A percentile compares a stretch with the other conserved stretches of the same genome.
phyloP scores from a whole-genome alignment of 2,329 filamentous ascomycete species.

The Anthostomella pinea region DNA sequence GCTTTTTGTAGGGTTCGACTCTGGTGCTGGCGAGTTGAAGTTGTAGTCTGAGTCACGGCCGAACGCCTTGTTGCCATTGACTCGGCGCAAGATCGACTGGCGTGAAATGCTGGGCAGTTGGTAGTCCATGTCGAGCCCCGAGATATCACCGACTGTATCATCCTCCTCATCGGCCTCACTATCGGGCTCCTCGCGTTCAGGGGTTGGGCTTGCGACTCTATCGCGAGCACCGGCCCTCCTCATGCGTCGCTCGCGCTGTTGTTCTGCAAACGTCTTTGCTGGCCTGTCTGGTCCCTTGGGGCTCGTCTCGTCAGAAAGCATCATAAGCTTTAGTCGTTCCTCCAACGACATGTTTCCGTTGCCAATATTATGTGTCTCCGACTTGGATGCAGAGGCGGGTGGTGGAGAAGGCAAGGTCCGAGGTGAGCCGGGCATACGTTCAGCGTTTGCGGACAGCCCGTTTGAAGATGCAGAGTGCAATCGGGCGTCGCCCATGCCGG shows the following conservation, averaged over 20 bases:
- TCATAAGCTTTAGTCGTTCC: slow-evolving; percentile 84
- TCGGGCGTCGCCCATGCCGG: slow-evolving; percentile 52
- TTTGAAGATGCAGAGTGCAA: slow-evolving; percentile 55
- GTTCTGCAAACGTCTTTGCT: slow-evolving; percentile 57
- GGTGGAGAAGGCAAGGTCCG: slow-evolving; percentile 73
- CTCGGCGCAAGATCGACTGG: slow-evolving; percentile 87
- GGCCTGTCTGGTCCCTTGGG: slow-evolving; percentile 26
- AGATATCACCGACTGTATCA: slow-evolving; percentile 59
- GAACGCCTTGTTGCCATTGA: slow-evolving; percentile 62
- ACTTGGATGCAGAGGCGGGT: slow-evolving; percentile 66
- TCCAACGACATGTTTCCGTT: slow-evolving; percentile 78
- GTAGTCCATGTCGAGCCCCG: slow-evolving; percentile 56
- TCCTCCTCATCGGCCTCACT: slow-evolving; percentile 51
- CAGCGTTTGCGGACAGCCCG: slow-evolving; percentile 67
- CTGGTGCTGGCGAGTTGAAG: slow-evolving; percentile 60
- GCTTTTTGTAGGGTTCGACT: slow-evolving; percentile 56
- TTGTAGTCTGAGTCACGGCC: slow-evolving; percentile 61
- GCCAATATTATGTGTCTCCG: slow-evolving; percentile 74
- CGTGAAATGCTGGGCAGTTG: slow-evolving; percentile 80
- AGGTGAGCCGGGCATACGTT: slow-evolving; percentile 65
- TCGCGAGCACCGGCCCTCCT: slow-evolving; percentile 57
- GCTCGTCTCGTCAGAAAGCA: slow-evolving; percentile 65
- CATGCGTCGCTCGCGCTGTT: slow-evolving; percentile 67
- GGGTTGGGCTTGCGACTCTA: slow-evolving; percentile 39
- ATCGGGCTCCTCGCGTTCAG: slow-evolving; percentile 41